phyloP scores from a whole-genome alignment of 345 rosid species.

The Turnera subulata region DNA sequence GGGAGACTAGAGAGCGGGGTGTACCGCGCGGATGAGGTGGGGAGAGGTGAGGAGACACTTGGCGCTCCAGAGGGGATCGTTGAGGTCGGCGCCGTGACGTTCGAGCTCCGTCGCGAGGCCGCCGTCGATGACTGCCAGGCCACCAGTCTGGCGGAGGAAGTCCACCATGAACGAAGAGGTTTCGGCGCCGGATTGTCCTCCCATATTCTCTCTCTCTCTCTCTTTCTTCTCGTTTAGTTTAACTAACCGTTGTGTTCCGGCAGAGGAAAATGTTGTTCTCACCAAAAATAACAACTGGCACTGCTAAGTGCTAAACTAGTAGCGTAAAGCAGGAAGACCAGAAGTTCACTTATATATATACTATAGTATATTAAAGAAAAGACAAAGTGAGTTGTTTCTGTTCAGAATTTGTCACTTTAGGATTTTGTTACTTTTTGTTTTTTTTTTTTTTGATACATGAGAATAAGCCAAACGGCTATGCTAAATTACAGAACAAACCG shows the following conservation, averaged over 20 bases:
- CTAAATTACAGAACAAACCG: too few species aligned
- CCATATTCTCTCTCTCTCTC: not conserved
- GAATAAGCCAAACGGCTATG: too few species aligned
- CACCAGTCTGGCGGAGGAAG: slow-evolving; percentile 68
- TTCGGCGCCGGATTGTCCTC: slow-evolving; percentile 39
- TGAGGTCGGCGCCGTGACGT: slow-evolving; percentile 82
- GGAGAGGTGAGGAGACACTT: slow-evolving; percentile 79
- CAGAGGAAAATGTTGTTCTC: too few species aligned
- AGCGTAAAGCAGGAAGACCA: too few species aligned
- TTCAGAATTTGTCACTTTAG: too few species aligned
- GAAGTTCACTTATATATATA: too few species aligned
- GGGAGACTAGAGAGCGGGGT: slow-evolving; percentile 13
- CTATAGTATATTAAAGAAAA: too few species aligned
- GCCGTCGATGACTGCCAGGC: slow-evolving; percentile 75
- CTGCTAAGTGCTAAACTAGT: too few species aligned
- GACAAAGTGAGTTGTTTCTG: too few species aligned
- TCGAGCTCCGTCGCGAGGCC: slow-evolving; percentile 93
- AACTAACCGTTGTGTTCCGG: not conserved
- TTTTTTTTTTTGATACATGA: too few species aligned
- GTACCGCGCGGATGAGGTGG: slow-evolving; percentile 75
- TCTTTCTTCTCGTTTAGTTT: not conserved
- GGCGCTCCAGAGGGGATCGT: slow-evolving; percentile 97
- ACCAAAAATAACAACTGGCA: too few species aligned
- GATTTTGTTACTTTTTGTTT: too few species aligned
- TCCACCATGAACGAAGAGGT: slow-evolving; percentile 37